Evolutionary conservation across 2,329 filamentous ascomycete genomes (phyloP).

Genomic region (Domatiomyces catenatus): DNA sequence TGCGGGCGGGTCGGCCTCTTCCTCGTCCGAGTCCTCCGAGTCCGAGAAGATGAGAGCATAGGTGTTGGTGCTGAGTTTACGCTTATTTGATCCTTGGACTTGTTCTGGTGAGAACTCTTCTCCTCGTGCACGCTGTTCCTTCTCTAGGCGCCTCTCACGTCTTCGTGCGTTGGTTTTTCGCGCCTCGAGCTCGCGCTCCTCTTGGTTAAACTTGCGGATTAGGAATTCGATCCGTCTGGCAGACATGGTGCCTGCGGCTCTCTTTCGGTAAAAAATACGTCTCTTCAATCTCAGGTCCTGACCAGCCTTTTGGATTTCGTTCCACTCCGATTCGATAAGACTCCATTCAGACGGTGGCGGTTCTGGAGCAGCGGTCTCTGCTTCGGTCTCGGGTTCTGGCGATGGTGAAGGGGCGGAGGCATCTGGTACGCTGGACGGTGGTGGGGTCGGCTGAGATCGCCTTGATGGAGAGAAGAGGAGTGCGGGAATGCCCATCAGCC

Average conservation of each 20-base stretch:
- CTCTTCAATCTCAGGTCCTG: background rate
- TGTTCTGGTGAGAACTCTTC: background rate
- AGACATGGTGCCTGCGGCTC: background rate
- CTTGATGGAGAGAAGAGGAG: background rate
- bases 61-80: background rate
- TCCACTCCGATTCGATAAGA: no score
- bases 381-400: no score
- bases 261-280: background rate
- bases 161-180: no score
- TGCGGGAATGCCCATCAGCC: background rate
- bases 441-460: no score
- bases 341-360: background rate
- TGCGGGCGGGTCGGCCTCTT: background rate
- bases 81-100: background rate
- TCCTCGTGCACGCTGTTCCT: background rate
- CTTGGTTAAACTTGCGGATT: background rate
- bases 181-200: background rate
- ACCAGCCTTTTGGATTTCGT: background rate
- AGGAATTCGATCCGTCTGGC: background rate
- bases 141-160: no score
- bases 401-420: background rate
- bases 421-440: background rate
- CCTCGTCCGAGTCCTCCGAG: background rate
- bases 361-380: background rate
- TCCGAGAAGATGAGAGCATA: background rate